Evolutionary conservation across 768 basidiomycete genomes (phyloP), one percentile per base, ranked within the genome.

Genomic region (Auriculariales sp.): DNA sequence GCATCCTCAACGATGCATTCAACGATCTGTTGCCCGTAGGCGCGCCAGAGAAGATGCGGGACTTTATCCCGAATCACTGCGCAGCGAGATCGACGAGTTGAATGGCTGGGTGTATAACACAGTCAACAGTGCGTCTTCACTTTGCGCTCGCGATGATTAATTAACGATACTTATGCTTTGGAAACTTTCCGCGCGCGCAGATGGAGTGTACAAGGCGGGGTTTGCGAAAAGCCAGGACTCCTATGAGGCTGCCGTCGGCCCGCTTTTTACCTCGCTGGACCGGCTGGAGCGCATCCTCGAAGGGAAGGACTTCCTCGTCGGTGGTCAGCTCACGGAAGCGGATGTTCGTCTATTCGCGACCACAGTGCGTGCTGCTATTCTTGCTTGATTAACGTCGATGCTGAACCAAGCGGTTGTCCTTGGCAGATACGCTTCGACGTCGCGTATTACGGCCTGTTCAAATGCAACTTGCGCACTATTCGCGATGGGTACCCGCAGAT

Each of bases 371-470:
- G 12, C 39, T 25, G 9, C 15, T 24, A 11, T 24, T 22, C 28
- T 19, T 44, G 11, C 15, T 1, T 17, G 7, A 7, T 36, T 19
- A 36, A 4, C 6, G 35, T 36, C 15, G 7, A 17, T 5, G 35
- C 35, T 7, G 7, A 17, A 12, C 15, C n/a, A 19, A 6, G 35
- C 7, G 6, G 35, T n/a, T 44, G 1, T 9, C 15, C 12, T 24
- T 19, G 39, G 22, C 15, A 44, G 39, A 58, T 68, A 33, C 62
- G 65, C 33, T 68, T 65, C 55, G 66, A 68, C 49, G 57, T 58
- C 3, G 69, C 69, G n/a, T 71, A 73, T 59, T 57, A 63, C 52
- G 58, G 59, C 1, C 71, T 70, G 58, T 73, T 73, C 64, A 70
- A 71, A 46, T 68, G 66, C 57, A 66, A 69, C 59, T 54, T 64